Conservation (phyloP, 768 basidiomycete genomes). For the Xerocomellus dryophilus region DNA sequence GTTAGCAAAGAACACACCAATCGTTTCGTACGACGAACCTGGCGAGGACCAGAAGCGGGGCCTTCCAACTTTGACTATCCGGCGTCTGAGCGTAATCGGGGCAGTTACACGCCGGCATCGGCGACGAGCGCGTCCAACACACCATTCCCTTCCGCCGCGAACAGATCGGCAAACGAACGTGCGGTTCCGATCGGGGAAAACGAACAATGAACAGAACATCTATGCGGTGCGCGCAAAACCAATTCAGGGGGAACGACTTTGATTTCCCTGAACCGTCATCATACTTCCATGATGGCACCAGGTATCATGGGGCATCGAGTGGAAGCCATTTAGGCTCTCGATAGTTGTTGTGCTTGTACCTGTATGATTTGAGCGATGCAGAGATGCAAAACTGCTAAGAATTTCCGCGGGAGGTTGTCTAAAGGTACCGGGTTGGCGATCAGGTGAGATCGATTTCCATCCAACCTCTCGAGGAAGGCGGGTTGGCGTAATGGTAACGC, state of each 20-base stretch:
- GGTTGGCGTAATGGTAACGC: slow-evolving; percentile 66
- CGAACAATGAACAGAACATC: background rate
- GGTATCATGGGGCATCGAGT: background rate
- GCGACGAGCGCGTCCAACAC: no score
- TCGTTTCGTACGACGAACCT: slow-evolving; percentile 31
- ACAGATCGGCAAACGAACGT: no score
- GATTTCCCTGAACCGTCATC: background rate
- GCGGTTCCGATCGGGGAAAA: no score
- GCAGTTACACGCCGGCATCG: no score
- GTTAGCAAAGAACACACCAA: slow-evolving; percentile 15
- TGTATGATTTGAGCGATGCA: background rate
- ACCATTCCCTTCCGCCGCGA: no score
- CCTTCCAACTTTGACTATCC: no score
- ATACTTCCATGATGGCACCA: background rate
- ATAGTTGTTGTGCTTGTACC: background rate
- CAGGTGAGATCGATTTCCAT: background rate
- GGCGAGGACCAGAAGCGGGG: slow-evolving; percentile 1
- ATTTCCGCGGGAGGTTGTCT: no score
- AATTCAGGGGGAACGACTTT: background rate
- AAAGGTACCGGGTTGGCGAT: background rate
- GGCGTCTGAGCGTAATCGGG: no score
- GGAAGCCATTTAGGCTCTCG: background rate
- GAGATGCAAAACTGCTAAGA: no score
- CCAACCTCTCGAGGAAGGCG: slow-evolving; percentile 28
- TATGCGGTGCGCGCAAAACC: background rate